A percentile compares a stretch with the other conserved stretches of the same genome.
phyloP scores from a whole-genome alignment of 192 early-diverging fungal species.

The Entomortierella parvispora region DNA sequence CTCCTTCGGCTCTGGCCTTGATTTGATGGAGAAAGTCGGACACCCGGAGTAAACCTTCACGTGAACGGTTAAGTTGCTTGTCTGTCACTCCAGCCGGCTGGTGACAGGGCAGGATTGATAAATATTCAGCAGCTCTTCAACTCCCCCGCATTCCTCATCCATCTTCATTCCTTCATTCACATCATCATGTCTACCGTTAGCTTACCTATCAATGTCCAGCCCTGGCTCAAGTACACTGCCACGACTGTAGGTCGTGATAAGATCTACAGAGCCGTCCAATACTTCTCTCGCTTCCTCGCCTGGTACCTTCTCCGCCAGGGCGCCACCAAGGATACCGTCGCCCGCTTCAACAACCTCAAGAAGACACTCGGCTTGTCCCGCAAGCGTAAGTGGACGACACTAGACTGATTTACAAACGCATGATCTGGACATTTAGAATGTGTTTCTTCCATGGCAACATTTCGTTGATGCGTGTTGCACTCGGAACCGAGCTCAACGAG shows the following conservation, averaged over 20 bases:
- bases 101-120: not conserved
- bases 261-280: conserved; percentile 85
- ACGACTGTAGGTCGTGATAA: conserved; percentile 82
- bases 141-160: not conserved
- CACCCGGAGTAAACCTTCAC: not conserved
- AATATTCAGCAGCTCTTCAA: conserved; percentile 1
- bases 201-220: conserved; percentile 45
- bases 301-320: conserved; percentile 70
- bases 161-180: not conserved
- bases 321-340: conserved; percentile 67
- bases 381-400: conserved; percentile 71
- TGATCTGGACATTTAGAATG: too few relatives aligned
- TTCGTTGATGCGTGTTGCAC: too few relatives aligned
- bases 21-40: conserved; percentile 3
- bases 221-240: conserved; percentile 63
- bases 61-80: conserved; percentile 2
- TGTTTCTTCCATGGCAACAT: too few relatives aligned
- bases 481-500: too few relatives aligned
- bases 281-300: conserved; percentile 83
- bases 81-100: not conserved
- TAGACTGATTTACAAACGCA: too few relatives aligned
- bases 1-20: conserved; percentile 25
- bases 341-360: conserved; percentile 70
- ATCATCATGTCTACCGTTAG: conserved; percentile 14
- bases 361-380: conserved; percentile 67